phyloP scores from a whole-genome alignment of 345 rosid genomes.

The Citrus sinensis region DNA sequence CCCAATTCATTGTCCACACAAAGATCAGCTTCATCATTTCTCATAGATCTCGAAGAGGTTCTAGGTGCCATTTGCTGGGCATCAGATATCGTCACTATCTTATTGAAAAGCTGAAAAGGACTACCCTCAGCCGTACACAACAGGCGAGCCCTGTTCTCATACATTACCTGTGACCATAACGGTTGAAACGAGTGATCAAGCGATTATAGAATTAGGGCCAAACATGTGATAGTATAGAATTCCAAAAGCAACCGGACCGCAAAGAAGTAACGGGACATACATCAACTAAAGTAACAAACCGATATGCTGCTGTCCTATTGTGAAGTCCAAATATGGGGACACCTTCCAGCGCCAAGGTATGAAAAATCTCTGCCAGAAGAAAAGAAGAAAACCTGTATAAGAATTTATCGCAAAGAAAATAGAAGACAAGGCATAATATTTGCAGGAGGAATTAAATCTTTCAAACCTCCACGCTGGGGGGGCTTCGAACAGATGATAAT shows the following conservation, averaged over 20 bases:
- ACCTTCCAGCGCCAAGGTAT: constrained; percentile 86
- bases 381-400: neutral
- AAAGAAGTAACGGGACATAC: constrained; percentile 36
- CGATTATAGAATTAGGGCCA: neutral
- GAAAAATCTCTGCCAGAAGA: constrained; percentile 66
- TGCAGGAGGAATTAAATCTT: neutral
- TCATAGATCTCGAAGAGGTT: constrained; percentile 80
- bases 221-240: neutral
- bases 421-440: neutral
- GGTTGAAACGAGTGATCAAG: neutral
- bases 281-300: constrained; percentile 92
- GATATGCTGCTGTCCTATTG: constrained; percentile 85
- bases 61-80: constrained; percentile 76
- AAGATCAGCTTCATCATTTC: constrained; percentile 69
- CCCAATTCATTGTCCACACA: constrained; percentile 96
- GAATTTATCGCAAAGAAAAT: constrained; percentile 4
- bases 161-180: constrained; percentile 69
- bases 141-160: constrained; percentile 79
- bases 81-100: constrained; percentile 67
- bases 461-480: neutral
- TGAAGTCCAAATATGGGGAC: constrained; percentile 80
- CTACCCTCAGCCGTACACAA: constrained; percentile 86
- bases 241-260: neutral
- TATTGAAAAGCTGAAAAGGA: constrained; percentile 69
- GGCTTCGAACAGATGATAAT: neutral